Percentiles rank a stretch among this genome's conserved stretches.
Evolutionary conservation across 495 filamentous ascomycete genomes (phyloP).

Genomic region (Trichoderma parareesei): DNA sequence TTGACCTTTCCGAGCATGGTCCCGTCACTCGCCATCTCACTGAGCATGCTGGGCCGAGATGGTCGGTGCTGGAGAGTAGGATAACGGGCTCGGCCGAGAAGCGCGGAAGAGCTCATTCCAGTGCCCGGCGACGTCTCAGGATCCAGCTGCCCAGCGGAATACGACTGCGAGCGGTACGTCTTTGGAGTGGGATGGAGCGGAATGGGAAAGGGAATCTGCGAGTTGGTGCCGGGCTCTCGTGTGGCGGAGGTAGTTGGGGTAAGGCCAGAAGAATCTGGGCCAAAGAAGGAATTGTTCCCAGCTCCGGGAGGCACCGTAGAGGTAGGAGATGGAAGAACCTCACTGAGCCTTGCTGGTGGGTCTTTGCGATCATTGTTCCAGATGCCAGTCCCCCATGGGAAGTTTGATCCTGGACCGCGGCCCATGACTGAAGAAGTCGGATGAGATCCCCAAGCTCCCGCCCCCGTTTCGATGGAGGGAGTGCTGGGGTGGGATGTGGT

Average conservation of each 20-base stretch:
- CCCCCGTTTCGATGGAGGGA: conserved; percentile 58
- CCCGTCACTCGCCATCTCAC: conserved; percentile 66
- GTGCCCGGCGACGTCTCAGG: conserved; percentile 51
- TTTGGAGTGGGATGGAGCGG: conserved; percentile 86
- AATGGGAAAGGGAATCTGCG: conserved; percentile 81
- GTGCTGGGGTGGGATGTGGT: conserved; percentile 68
- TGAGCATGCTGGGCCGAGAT: conserved; percentile 78
- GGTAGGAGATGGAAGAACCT: conserved; percentile 71
- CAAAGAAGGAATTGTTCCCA: conserved; percentile 37
- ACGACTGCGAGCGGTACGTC: conserved; percentile 91
- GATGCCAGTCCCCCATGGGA: conserved; percentile 68
- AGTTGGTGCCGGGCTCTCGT: conserved; percentile 36
- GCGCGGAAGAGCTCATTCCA: conserved; percentile 31
- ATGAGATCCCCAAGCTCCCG: conserved; percentile 52
- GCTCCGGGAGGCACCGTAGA: conserved; percentile 49
- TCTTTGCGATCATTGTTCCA: conserved; percentile 75
- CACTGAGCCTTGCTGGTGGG: conserved; percentile 61
- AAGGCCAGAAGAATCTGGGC: conserved; percentile 25
- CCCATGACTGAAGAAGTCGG: conserved; percentile 42
- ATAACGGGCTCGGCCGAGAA: conserved; percentile 44
- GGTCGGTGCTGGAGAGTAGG: conserved; percentile 71
- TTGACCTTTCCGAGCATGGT: conserved; percentile 66
- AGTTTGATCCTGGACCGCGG: conserved; percentile 50
- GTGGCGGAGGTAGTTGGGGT: conserved; percentile 35
- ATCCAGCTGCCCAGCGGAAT: conserved; percentile 89